Conservation (phyloP, 257 asterid species). For the Ajuga chamaepitys region DNA sequence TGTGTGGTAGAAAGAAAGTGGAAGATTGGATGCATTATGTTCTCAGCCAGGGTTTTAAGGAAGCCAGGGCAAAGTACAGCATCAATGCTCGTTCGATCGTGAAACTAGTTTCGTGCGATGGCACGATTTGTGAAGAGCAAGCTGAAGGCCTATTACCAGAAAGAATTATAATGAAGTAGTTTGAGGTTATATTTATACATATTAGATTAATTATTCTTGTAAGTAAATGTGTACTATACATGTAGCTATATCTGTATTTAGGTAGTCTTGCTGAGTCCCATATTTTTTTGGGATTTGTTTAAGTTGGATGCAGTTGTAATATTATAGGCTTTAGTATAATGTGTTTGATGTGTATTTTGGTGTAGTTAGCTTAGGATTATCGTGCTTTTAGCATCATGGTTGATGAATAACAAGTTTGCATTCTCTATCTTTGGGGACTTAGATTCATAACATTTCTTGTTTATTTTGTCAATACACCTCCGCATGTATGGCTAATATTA, state of each 20-base stretch:
- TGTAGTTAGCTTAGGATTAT: not conserved
- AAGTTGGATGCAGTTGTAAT: slow-evolving; percentile 4
- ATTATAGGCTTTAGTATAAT: not conserved
- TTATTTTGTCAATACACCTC: no score
- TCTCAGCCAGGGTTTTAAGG: slow-evolving; percentile 39
- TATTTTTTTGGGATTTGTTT: slow-evolving; percentile 8
- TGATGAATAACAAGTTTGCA: not conserved
- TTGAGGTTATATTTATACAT: not conserved
- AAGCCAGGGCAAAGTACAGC: slow-evolving; percentile 48
- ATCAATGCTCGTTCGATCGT: slow-evolving; percentile 42
- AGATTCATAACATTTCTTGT: no score
- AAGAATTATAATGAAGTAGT: slow-evolving; percentile 36
- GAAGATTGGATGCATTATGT: slow-evolving; percentile 61
- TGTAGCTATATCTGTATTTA: not conserved
- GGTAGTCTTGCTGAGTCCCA: slow-evolving; percentile 16
- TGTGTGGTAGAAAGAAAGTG: slow-evolving; percentile 32
- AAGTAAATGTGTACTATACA: slow-evolving; percentile 15
- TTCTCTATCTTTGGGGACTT: no score
- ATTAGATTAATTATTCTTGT: slow-evolving; percentile 12
- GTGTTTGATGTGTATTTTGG: not conserved
- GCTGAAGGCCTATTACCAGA: slow-evolving; percentile 47
- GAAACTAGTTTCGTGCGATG: slow-evolving; percentile 37
- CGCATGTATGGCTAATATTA: no score
- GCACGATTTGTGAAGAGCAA: slow-evolving; percentile 14
- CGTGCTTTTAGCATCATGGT: not conserved